Percentiles rank a stretch among this genome's conserved stretches.
These are phyloP conservation scores for Trichoderma orchidacearum DNA, from an alignment of 495 filamentous ascomycete genomes.

Conservation along the genomic window DNA sequence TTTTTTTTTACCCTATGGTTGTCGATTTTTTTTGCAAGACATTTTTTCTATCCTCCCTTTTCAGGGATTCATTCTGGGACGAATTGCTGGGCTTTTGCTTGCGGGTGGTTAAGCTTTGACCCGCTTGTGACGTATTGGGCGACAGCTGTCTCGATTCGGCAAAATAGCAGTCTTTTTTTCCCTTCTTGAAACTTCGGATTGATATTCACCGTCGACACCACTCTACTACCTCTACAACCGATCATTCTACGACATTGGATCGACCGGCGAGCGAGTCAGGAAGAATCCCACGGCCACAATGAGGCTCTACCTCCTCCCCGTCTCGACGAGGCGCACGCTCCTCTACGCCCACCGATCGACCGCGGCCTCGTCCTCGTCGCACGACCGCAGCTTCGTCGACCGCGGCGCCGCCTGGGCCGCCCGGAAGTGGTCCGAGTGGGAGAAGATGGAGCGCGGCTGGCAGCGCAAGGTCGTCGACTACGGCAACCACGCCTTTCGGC, in stretches of 20 bases:
- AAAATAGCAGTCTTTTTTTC: neutral
- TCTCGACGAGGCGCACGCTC: constrained; percentile 81
- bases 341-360: constrained; percentile 68
- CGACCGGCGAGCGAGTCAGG: neutral
- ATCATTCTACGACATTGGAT: neutral
- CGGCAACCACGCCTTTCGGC: constrained; percentile 71
- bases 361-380: neutral
- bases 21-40: neutral
- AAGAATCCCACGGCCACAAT: constrained; percentile 32
- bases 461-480: constrained; percentile 72
- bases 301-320: constrained; percentile 90
- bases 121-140: neutral
- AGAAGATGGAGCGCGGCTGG: constrained; percentile 72
- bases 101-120: neutral
- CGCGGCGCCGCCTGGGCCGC: constrained; percentile 53
- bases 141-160: neutral
- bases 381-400: constrained; percentile 44
- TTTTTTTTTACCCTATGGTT: neutral
- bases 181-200: neutral
- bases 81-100: neutral
- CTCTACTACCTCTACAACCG: neutral
- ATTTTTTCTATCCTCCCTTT: neutral
- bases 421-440: constrained; percentile 72
- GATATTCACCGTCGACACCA: neutral
- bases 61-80: neutral